Evolutionary conservation across 108 stramenopile species (phyloP).

Genomic region (Pseudonitzschia delicatissima): DNA sequence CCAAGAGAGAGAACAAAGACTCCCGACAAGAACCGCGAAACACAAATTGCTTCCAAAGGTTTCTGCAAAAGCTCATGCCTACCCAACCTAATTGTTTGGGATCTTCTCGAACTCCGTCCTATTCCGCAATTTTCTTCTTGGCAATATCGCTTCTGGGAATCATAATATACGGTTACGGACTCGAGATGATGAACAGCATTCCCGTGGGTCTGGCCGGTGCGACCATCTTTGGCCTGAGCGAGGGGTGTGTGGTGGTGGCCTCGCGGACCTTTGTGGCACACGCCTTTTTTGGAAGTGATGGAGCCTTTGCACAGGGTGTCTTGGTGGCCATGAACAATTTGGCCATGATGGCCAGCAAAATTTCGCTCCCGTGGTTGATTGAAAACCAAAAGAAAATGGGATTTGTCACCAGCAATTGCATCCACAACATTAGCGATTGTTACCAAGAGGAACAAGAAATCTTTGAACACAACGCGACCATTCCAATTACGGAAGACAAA

Average conservation of each 20-base stretch:
- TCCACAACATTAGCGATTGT: neutral
- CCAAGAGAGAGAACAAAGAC: neutral
- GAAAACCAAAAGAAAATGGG: slow-evolving; percentile 8
- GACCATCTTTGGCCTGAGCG: slow-evolving; percentile 8
- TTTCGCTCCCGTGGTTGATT: slow-evolving; percentile 2
- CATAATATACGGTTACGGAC: slow-evolving; percentile 3
- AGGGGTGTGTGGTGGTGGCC: slow-evolving; percentile 11
- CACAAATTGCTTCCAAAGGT: neutral
- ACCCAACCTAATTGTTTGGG: neutral
- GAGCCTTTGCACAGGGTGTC: slow-evolving; percentile 12
- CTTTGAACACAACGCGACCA: neutral
- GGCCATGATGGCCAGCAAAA: slow-evolving; percentile 13
- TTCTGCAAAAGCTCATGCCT: neutral
- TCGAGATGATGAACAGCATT: slow-evolving; percentile 4
- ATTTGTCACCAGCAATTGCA: neutral
- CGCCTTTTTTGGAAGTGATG: slow-evolving; percentile 12
- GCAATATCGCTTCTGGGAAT: slow-evolving; percentile 11
- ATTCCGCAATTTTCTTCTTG: slow-evolving; percentile 10
- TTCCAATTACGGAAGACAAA: neutral
- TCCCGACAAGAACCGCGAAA: neutral
- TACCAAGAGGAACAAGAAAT: neutral
- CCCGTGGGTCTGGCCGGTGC: slow-evolving; percentile 1
- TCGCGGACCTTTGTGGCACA: slow-evolving; percentile 14
- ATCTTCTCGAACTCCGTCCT: slow-evolving; percentile 7
- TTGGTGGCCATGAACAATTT: slow-evolving; percentile 8